Conservation (phyloP, 148 eudicot genomes). For the Rheum nobile region DNA sequence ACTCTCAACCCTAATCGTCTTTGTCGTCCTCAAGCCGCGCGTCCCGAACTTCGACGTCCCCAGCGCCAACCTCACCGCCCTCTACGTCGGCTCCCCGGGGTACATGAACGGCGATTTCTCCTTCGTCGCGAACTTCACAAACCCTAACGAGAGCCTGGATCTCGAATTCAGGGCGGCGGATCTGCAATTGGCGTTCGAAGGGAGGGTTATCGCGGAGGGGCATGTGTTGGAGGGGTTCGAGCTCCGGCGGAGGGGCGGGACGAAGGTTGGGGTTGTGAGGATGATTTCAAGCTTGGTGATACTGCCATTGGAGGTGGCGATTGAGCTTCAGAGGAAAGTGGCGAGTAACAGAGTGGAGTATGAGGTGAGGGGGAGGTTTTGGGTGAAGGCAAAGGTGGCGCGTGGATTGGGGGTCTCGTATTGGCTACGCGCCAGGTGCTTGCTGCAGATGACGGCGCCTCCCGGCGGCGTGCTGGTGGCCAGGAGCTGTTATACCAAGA, state of each 20-base stretch:
- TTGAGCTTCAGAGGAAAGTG: conserved; percentile 40
- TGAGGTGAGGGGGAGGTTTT: conserved; percentile 34
- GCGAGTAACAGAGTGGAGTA: conserved; percentile 35
- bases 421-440: conserved; percentile 40
- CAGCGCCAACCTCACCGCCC: conserved; percentile 49
- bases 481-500: conserved; percentile 38
- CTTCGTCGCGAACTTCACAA: conserved; percentile 69
- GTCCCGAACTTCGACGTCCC: conserved; percentile 58
- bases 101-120: conserved; percentile 62
- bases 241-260: conserved; percentile 31
- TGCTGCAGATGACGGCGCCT: conserved; percentile 47
- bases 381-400: conserved; percentile 30
- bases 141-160: conserved; percentile 54
- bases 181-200: conserved; percentile 44
- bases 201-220: conserved; percentile 48
- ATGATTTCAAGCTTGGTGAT: conserved; percentile 47
- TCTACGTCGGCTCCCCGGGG: conserved; percentile 61
- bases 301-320: conserved; percentile 32
- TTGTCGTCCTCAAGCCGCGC: conserved; percentile 46
- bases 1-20: conserved; percentile 45
- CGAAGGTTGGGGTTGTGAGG: conserved; percentile 26
- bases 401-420: conserved; percentile 21
- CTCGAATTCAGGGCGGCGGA: conserved; percentile 45
- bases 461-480: conserved; percentile 37
- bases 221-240: conserved; percentile 37